Evolutionary conservation across 2,329 filamentous ascomycete species (phyloP).

Genomic region (Hymenotorrendiella dingleyae): DNA sequence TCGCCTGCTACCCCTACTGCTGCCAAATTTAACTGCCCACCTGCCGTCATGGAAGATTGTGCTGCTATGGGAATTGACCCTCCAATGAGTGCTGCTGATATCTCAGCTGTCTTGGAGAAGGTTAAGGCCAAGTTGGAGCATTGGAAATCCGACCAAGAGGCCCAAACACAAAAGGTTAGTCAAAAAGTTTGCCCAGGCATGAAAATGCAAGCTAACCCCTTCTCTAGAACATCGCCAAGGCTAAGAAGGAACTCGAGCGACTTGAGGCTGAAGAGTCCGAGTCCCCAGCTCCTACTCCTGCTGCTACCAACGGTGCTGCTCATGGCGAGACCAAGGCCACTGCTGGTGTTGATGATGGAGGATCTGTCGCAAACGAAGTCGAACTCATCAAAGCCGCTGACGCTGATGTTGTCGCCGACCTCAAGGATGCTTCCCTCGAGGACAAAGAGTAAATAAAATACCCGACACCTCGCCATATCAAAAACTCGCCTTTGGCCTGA

Average conservation of each 20-base stretch:
- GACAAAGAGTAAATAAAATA: conserved; percentile 37
- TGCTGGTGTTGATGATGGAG: conserved; percentile 25
- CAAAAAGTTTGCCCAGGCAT: background rate
- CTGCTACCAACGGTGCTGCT: conserved; percentile 41
- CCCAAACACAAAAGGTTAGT: conserved; percentile 84
- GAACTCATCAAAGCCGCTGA: conserved; percentile 43
- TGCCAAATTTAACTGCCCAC: conserved; percentile 75
- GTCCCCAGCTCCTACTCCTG: conserved; percentile 41
- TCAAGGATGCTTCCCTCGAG: conserved; percentile 56
- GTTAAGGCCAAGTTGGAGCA: conserved; percentile 83
- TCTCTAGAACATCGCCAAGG: conserved; percentile 87
- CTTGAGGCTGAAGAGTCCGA: conserved; percentile 64
- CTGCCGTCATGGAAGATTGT: conserved; percentile 88
- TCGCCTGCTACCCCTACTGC: conserved; percentile 41
- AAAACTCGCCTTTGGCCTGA: background rate
- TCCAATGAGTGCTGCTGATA: conserved; percentile 78
- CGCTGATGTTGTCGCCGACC: conserved; percentile 51
- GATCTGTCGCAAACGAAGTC: conserved; percentile 24
- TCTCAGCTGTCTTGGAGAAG: conserved; percentile 76
- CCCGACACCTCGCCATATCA: background rate
- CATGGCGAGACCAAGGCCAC: conserved; percentile 45
- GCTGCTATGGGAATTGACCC: conserved; percentile 78
- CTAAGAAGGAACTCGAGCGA: conserved; percentile 88
- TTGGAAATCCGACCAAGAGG: conserved; percentile 87
- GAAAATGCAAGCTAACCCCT: conserved; percentile 17